Conservation (phyloP, 306 rosid species). For the Boehmeria nivea region DNA sequence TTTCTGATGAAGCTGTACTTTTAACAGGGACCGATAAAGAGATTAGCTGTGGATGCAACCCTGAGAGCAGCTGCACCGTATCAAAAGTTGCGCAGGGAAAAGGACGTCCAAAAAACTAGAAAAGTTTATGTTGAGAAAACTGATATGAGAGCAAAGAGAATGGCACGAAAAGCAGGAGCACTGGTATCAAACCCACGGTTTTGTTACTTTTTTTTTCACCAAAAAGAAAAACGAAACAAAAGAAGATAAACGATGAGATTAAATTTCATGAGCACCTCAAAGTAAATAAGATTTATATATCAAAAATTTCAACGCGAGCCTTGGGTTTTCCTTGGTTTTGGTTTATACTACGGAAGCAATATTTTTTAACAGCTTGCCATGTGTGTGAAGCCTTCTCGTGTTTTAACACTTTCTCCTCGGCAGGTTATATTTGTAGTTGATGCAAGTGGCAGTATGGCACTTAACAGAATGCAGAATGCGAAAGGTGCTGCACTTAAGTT, state of each 20-base stretch:
- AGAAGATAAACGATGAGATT: not conserved
- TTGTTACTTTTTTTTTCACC: conserved; percentile 9
- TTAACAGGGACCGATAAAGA: conserved; percentile 79
- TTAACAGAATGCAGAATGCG: conserved; percentile 98
- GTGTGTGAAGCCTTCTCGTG: not conserved
- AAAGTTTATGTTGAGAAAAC: conserved; percentile 91
- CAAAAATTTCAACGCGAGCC: not conserved
- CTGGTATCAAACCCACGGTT: conserved; percentile 49
- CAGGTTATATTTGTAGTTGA: conserved; percentile 97
- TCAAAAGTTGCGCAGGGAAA: conserved; percentile 89
- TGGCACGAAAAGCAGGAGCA: conserved; percentile 99
- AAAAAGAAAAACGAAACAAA: not conserved
- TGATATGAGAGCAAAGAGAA: conserved; percentile 97
- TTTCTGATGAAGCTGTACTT: conserved; percentile 12
- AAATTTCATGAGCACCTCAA: not conserved
- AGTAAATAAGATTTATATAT: not conserved
- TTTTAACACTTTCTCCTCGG: conserved; percentile 17
- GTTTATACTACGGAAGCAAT: no score
- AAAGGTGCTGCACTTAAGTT: conserved; percentile 97
- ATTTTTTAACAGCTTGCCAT: not conserved
- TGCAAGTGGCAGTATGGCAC: conserved; percentile 99
- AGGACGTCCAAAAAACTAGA: conserved; percentile 52
- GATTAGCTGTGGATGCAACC: conserved; percentile 98
- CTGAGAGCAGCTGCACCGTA: conserved; percentile 98
- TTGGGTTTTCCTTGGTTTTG: not conserved